Percentiles rank a stretch among this genome's conserved stretches.
phyloP scores from a whole-genome alignment of 2,329 filamentous ascomycete genomes.

The Lachnellula subtilissima region DNA sequence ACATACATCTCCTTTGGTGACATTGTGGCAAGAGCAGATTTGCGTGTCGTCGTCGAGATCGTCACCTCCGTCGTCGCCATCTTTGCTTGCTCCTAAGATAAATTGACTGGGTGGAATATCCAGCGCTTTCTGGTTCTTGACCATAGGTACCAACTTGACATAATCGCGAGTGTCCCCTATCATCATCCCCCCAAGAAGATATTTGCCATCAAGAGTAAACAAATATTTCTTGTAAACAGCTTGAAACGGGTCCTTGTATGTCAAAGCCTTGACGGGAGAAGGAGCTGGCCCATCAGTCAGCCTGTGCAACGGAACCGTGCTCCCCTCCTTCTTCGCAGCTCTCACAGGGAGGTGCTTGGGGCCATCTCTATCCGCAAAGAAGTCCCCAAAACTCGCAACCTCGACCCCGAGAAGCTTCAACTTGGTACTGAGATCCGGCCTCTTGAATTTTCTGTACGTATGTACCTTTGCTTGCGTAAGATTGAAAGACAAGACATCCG shows the following conservation, averaged over 20 bases:
- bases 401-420: conserved; percentile 85
- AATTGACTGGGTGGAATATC: conserved; percentile 76
- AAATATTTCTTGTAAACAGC: conserved; percentile 92
- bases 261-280: conserved; percentile 71
- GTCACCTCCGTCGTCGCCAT: conserved; percentile 67
- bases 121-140: conserved; percentile 75
- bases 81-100: conserved; percentile 72
- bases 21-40: conserved; percentile 90
- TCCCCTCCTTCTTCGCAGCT: conserved; percentile 40
- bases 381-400: conserved; percentile 89
- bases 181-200: conserved; percentile 94
- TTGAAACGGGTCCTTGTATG: conserved; percentile 83
- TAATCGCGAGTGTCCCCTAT: conserved; percentile 90
- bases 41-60: conserved; percentile 82
- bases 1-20: conserved; percentile 77
- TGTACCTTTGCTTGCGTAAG: conserved; percentile 77
- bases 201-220: conserved; percentile 85
- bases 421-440: conserved; percentile 86
- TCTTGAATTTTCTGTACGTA: conserved; percentile 64
- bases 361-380: conserved; percentile 83
- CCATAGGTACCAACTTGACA: conserved; percentile 80
- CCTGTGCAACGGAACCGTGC: conserved; percentile 38
- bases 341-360: conserved; percentile 67
- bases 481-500: conserved; percentile 86
- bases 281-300: conserved; percentile 51